These are phyloP conservation scores for Dothiorella sarmentorum DNA, from an alignment of 2,329 filamentous ascomycete species.

Conservation along the genomic window DNA sequence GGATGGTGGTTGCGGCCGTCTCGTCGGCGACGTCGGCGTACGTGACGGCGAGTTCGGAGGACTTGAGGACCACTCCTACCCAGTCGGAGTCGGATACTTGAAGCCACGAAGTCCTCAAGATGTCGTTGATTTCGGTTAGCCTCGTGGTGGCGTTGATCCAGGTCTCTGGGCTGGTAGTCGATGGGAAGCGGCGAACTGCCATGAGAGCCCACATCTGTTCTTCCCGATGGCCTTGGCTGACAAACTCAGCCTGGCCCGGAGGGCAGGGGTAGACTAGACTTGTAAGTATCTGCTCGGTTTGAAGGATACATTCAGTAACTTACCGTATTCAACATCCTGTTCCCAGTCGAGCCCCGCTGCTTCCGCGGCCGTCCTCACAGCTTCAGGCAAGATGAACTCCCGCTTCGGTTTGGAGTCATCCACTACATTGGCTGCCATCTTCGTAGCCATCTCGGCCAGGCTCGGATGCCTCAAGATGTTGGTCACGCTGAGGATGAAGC, in stretches of 20 bases:
- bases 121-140: constrained; percentile 19
- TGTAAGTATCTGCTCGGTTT: too few relatives aligned
- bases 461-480: not conserved
- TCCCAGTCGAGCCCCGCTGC: too few relatives aligned
- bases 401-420: constrained; percentile 26
- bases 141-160: constrained; percentile 12
- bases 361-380: too few relatives aligned
- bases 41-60: not conserved
- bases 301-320: too few relatives aligned
- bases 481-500: constrained; percentile 1
- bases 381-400: too few relatives aligned
- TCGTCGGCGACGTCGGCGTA: constrained; percentile 7
- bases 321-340: not conserved
- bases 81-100: not conserved
- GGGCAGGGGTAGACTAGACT: constrained; percentile 20
- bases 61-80: not conserved
- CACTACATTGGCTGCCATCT: too few relatives aligned
- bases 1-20: constrained; percentile 11
- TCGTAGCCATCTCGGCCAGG: not conserved
- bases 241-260: constrained; percentile 23
- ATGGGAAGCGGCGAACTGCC: constrained; percentile 6
- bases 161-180: not conserved
- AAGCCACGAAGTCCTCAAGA: constrained; percentile 20
- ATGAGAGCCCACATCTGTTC: constrained; percentile 22
- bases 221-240: constrained; percentile 19